Conservation (phyloP, 1,284 basidiomycete genomes). For the Ceratobasidium sp. region DNA sequence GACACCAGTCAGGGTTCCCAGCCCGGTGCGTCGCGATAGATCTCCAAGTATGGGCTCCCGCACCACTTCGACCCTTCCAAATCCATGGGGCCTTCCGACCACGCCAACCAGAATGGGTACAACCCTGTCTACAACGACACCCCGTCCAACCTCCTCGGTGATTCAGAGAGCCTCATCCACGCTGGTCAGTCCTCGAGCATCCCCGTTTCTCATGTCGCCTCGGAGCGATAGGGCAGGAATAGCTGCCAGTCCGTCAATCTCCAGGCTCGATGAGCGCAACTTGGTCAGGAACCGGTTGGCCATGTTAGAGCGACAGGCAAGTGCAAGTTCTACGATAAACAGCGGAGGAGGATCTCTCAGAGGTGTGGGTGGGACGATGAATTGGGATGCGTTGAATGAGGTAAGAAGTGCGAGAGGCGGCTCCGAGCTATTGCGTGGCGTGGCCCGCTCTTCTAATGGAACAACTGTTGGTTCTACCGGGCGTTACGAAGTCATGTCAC, state of each 20-base stretch:
- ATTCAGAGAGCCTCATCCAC: neutral
- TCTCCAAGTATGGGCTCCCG: too few relatives aligned
- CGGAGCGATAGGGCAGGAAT: neutral
- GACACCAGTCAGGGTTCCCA: too few relatives aligned
- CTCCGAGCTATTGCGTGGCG: too few relatives aligned
- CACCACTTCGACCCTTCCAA: neutral
- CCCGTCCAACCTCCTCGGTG: neutral
- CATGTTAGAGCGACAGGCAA: conserved; percentile 12
- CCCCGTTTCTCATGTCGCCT: neutral
- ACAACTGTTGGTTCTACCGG: too few relatives aligned
- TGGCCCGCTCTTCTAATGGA: too few relatives aligned
- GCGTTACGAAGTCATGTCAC: too few relatives aligned
- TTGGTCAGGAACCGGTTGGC: conserved; percentile 15
- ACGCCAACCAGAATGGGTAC: neutral
- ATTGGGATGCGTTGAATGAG: conserved; percentile 29
- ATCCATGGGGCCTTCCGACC: conserved; percentile 5
- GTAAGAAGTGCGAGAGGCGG: neutral
- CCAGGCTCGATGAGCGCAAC: conserved; percentile 19
- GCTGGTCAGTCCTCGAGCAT: neutral
- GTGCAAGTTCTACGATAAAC: neutral
- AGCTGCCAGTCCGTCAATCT: conserved; percentile 19
- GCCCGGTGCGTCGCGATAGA: too few relatives aligned
- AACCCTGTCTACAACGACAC: neutral
- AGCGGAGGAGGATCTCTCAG: neutral
- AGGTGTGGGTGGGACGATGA: neutral